phyloP scores from a whole-genome alignment of 1,139 yeast genomes.

The Candida gigantensis region DNA sequence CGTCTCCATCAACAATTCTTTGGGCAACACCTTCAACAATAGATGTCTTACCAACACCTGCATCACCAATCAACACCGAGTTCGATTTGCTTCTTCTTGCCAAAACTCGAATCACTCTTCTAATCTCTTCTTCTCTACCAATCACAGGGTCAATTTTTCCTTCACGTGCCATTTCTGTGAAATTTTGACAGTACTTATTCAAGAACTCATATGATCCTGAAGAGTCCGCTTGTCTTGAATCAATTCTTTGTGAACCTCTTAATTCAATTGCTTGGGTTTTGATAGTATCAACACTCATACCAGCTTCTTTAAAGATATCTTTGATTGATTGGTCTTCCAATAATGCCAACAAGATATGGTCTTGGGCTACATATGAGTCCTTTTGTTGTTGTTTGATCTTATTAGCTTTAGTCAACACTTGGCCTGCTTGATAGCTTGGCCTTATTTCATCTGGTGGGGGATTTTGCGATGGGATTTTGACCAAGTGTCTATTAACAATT shows the following conservation, averaged over 20 bases:
- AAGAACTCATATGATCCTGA: slow-evolving; percentile 82
- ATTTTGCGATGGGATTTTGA: slow-evolving; percentile 79
- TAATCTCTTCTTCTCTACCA: slow-evolving; percentile 97
- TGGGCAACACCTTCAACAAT: slow-evolving; percentile 99
- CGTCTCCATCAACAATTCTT: slow-evolving; percentile 92
- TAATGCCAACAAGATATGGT: slow-evolving; percentile 83
- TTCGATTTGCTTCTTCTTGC: slow-evolving; percentile 96
- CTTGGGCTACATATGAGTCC: slow-evolving; percentile 91
- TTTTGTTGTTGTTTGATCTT: slow-evolving; percentile 85
- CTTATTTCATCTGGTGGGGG: slow-evolving; percentile 83
- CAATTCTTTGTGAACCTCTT: slow-evolving; percentile 91
- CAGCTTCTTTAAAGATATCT: slow-evolving; percentile 72
- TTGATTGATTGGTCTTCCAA: slow-evolving; percentile 75
- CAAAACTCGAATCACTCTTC: slow-evolving; percentile 89
- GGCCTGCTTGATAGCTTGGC: slow-evolving; percentile 70
- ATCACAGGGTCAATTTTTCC: slow-evolving; percentile 98
- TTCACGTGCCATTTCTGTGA: slow-evolving; percentile 89
- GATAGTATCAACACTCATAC: slow-evolving; percentile 67
- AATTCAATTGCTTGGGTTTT: slow-evolving; percentile 80
- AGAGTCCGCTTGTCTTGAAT: slow-evolving; percentile 92
- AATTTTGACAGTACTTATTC: slow-evolving; percentile 85
- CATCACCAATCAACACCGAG: slow-evolving; percentile 96
- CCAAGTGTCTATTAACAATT: slow-evolving; percentile 75
- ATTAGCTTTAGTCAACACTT: slow-evolving; percentile 65
- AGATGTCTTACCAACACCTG: slow-evolving; percentile 99